Percentiles rank a stretch among this genome's conserved stretches.
Conservation (phyloP, 2,329 filamentous ascomycete species). For the Cercospora canescens region DNA sequence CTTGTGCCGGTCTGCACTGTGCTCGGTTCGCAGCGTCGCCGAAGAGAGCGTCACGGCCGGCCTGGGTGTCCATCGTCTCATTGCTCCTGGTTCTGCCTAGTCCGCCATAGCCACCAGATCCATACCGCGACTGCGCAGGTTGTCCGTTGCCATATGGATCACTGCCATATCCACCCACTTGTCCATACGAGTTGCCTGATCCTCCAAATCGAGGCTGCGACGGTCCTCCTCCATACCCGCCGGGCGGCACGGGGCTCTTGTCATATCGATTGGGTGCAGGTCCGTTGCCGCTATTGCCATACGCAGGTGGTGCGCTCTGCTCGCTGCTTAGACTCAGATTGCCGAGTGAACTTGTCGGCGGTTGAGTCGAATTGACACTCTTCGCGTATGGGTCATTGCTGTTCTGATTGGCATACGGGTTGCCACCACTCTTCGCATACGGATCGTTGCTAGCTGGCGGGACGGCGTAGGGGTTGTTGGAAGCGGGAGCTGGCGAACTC, state of each 20-base stretch:
- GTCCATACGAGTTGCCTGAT: constrained; percentile 37
- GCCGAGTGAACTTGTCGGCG: constrained; percentile 34
- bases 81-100: constrained; percentile 52
- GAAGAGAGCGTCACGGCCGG: constrained; percentile 65
- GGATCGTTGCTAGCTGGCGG: constrained; percentile 35
- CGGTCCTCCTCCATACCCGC: constrained; percentile 43
- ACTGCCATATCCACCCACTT: constrained; percentile 51
- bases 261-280: constrained; percentile 40
- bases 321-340: constrained; percentile 31
- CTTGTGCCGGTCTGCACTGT: constrained; percentile 45
- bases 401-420: constrained; percentile 33
- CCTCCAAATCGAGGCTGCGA: constrained; percentile 27
- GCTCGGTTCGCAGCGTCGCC: constrained; percentile 55
- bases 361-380: constrained; percentile 26
- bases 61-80: constrained; percentile 53
- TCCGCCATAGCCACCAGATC: constrained; percentile 57
- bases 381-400: constrained; percentile 34
- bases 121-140: constrained; percentile 37
- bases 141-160: constrained; percentile 52
- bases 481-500: constrained; percentile 47
- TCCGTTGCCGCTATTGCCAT: constrained; percentile 32
- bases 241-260: constrained; percentile 47
- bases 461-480: constrained; percentile 58
- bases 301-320: constrained; percentile 36
- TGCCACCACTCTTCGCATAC: constrained; percentile 31